phyloP scores from a whole-genome alignment of 495 filamentous ascomycete species.

The Penicillium nucicola region DNA sequence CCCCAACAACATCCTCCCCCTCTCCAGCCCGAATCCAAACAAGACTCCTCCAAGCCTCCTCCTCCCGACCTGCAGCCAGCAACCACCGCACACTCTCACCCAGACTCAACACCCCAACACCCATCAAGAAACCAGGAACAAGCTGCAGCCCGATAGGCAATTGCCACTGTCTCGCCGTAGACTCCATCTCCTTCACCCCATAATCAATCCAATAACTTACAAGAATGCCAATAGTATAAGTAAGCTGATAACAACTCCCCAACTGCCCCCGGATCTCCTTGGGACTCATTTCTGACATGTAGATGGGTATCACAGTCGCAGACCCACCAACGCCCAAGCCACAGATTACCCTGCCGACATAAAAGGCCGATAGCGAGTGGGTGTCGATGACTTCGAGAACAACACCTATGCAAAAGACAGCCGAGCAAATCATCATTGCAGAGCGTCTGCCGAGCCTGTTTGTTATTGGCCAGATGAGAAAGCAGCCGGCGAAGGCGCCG shows the following conservation, averaged over 20 bases:
- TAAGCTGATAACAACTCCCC: slow-evolving; percentile 51
- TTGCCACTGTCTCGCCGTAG: slow-evolving; percentile 51
- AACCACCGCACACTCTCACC: slow-evolving; percentile 53
- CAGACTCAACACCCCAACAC: slow-evolving; percentile 46
- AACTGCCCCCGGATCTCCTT: slow-evolving; percentile 52
- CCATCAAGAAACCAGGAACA: slow-evolving; percentile 47
- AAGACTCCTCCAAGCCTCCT: slow-evolving; percentile 43
- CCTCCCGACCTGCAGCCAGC: slow-evolving; percentile 37
- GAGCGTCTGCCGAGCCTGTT: slow-evolving; percentile 40
- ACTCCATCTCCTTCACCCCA: slow-evolving; percentile 53
- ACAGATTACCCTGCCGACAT: slow-evolving; percentile 48
- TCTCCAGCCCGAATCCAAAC: slow-evolving; percentile 47
- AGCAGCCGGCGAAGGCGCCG: slow-evolving; percentile 45
- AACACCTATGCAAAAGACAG: slow-evolving; percentile 46
- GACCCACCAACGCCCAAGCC: slow-evolving; percentile 57
- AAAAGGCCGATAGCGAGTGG: slow-evolving; percentile 41
- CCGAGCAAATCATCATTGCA: slow-evolving; percentile 42
- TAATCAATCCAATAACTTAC: slow-evolving; percentile 55
- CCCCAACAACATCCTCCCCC: slow-evolving; percentile 31
- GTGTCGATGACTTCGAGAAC: slow-evolving; percentile 43
- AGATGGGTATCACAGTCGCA: slow-evolving; percentile 56
- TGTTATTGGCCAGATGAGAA: slow-evolving; percentile 49
- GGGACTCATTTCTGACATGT: slow-evolving; percentile 55
- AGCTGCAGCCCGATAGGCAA: slow-evolving; percentile 53
- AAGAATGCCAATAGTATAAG: slow-evolving; percentile 51